Percentiles rank a stretch among this genome's conserved stretches.
These are phyloP conservation scores for Singerocomus inundabilis DNA, from an alignment of 1,284 basidiomycete species.

Conservation along the genomic window DNA sequence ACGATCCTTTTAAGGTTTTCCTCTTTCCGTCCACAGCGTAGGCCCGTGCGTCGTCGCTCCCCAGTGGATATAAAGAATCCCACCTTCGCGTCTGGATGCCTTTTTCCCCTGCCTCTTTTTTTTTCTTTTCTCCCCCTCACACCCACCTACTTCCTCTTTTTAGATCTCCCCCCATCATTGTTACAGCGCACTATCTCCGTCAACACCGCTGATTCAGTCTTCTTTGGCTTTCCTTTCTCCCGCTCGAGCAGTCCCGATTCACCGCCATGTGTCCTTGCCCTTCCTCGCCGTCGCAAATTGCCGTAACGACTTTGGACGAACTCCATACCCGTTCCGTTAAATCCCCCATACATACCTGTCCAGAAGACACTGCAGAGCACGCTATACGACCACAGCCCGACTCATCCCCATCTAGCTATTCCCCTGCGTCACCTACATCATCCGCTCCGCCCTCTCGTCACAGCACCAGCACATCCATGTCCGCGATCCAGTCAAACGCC, in stretches of 20 bases:
- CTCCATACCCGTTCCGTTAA: slow-evolving; percentile 7
- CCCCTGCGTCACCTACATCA: slow-evolving; percentile 23
- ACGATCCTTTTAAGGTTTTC: slow-evolving; percentile 16
- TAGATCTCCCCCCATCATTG: slow-evolving; percentile 8
- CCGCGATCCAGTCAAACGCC: slow-evolving; percentile 15
- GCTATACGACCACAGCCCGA: slow-evolving; percentile 6
- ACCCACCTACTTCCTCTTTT: slow-evolving; percentile 20
- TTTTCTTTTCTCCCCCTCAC: slow-evolving; percentile 14
- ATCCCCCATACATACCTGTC: slow-evolving; percentile 4
- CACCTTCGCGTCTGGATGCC: slow-evolving; percentile 7
- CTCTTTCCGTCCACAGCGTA: slow-evolving; percentile 18
- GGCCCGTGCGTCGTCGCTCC: slow-evolving; percentile 31
- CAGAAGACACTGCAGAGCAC: slow-evolving; percentile 5
- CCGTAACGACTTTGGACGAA: slow-evolving; percentile 23
- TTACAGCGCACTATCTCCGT: slow-evolving; percentile 26
- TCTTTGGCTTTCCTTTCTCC: slow-evolving; percentile 13
- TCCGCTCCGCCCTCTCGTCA: slow-evolving; percentile 9
- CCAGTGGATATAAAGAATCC: slow-evolving; percentile 27
- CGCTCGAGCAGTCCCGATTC: slow-evolving; percentile 22
- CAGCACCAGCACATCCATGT: slow-evolving; percentile 14
- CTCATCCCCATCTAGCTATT: slow-evolving; percentile 12
- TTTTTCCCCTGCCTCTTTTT: slow-evolving; percentile 8
- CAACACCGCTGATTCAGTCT: slow-evolving; percentile 13
- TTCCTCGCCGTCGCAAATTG: slow-evolving; percentile 24
- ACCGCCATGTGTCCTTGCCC: slow-evolving; percentile 24